Conservation (phyloP, 2,329 filamentous ascomycete genomes). For the Diaporthe batatas region DNA sequence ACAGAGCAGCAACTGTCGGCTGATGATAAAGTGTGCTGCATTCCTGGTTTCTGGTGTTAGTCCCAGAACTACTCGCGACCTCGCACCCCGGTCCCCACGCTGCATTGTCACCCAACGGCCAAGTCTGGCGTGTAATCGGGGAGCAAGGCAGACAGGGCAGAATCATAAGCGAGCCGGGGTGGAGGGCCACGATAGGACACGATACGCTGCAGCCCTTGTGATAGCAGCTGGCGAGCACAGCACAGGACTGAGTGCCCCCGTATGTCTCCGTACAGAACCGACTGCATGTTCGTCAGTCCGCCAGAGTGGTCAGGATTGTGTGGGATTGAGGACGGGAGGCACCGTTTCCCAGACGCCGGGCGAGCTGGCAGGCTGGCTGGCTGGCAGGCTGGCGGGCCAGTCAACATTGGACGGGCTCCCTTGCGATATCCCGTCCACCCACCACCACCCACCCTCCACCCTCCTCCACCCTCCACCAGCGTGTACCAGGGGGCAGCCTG, state of each 20-base stretch:
- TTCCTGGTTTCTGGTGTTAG: constrained; percentile 28
- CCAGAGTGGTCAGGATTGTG: neutral
- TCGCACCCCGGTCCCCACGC: constrained; percentile 20
- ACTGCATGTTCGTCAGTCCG: neutral
- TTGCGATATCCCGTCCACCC: constrained; percentile 35
- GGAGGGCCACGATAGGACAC: constrained; percentile 31
- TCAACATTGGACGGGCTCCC: constrained; percentile 35
- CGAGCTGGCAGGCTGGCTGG: no score
- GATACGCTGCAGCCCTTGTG: constrained; percentile 11
- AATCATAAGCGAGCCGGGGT: constrained; percentile 22
- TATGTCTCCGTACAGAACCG: constrained; percentile 22
- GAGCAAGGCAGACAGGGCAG: constrained; percentile 9
- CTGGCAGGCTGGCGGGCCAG: neutral
- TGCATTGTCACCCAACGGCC: constrained; percentile 33
- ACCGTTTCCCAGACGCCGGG: constrained; percentile 16
- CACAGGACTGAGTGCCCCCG: neutral
- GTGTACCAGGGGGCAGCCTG: constrained; percentile 38
- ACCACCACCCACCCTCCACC: neutral
- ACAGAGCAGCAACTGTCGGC: constrained; percentile 18
- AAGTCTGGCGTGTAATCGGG: constrained; percentile 29
- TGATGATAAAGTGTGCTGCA: constrained; percentile 30
- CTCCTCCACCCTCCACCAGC: constrained; percentile 28
- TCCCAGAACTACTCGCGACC: constrained; percentile 16
- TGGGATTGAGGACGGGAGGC: constrained; percentile 14
- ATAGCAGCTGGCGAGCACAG: neutral